These are phyloP conservation scores for Podila minutissima DNA, from an alignment of 192 early-diverging fungal species.

Conservation along the genomic window DNA sequence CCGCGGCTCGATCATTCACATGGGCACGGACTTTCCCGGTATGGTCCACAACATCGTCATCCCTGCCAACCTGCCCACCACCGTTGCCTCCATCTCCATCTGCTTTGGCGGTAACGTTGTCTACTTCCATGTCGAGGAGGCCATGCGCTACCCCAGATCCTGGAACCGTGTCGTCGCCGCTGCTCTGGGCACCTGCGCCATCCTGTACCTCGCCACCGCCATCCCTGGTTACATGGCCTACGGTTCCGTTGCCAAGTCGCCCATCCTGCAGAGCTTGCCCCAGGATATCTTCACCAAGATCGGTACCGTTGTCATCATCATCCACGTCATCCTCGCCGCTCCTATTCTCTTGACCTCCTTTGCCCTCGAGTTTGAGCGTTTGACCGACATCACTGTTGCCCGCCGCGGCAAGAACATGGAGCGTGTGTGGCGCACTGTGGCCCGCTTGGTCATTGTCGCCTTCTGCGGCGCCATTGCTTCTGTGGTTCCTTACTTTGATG, in stretches of 20 bases:
- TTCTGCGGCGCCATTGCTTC: conserved; percentile 67
- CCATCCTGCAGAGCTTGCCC: conserved; percentile 79
- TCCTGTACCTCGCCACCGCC: conserved; percentile 75
- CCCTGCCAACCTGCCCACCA: conserved; percentile 76
- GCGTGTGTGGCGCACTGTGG: conserved; percentile 60
- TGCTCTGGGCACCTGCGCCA: conserved; percentile 70
- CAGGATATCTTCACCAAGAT: conserved; percentile 66
- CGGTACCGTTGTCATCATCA: conserved; percentile 77
- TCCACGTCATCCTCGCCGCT: conserved; percentile 84
- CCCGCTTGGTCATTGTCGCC: conserved; percentile 67
- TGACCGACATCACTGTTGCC: conserved; percentile 67
- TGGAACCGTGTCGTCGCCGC: conserved; percentile 76
- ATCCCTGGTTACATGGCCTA: conserved; percentile 79
- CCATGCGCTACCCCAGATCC: conserved; percentile 74
- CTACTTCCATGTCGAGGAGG: conserved; percentile 86
- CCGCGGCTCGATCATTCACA: conserved; percentile 62
- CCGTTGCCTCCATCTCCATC: conserved; percentile 83
- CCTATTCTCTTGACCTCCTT: conserved; percentile 82
- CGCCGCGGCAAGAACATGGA: conserved; percentile 60
- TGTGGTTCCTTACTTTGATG: conserved; percentile 81
- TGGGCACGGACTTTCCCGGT: conserved; percentile 44
- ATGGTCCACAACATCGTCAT: conserved; percentile 63
- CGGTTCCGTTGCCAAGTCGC: conserved; percentile 71
- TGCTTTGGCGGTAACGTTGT: conserved; percentile 86
- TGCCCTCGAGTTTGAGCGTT: conserved; percentile 78